Evolutionary conservation across 2,329 filamentous ascomycete genomes (phyloP), one percentile per base, ranked within the genome.

Genomic region (Penicillium nordicum): DNA sequence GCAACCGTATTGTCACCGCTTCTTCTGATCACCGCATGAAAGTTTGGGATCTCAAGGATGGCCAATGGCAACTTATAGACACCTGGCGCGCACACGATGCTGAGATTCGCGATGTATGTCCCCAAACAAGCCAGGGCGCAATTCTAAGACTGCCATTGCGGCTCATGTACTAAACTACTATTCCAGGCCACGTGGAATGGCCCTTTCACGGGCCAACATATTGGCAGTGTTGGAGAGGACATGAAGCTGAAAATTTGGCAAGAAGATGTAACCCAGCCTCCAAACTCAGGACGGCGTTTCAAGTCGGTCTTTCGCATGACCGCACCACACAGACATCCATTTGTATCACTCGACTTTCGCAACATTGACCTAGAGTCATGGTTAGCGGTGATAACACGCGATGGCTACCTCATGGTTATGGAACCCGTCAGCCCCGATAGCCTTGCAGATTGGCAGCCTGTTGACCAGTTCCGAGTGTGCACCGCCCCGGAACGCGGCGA

Each of bases 21-120:
- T 94, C 91, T 18, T 90, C 93, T 18, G 93, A 97, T 73, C 93
- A 96, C 73, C 90, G 89, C 72, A 88, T 97, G 68, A 91, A 92
- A 70, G 89, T 97, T 60, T 97, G 93, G 82, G 88, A 94, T 69
- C 86, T 82, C 56, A 80, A 87, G 63, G 88, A 91, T 65, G 85
- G 86, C 41, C 79, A 84, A 55, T 96, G 92, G 90, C 82, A 84
- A 50, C 78, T 94, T 37, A 89, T 87, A 70, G 93, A 97, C 76
- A 91, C 85, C 55, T 97, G 92, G 91, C 86, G 84, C 46, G 93
- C 91, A 18, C 93, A 97, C 72, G 89, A 91, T 70, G 90, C 90
- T 48, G 92, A 97, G 75, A 88, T 97, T 60, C 81, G 92, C 58
- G 91, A 96, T 82, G 90, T 92, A 78, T 75, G 79, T 77, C 53